phyloP scores from a whole-genome alignment of 2,329 filamentous ascomycete species.

The Pestalotiopsis fici region DNA sequence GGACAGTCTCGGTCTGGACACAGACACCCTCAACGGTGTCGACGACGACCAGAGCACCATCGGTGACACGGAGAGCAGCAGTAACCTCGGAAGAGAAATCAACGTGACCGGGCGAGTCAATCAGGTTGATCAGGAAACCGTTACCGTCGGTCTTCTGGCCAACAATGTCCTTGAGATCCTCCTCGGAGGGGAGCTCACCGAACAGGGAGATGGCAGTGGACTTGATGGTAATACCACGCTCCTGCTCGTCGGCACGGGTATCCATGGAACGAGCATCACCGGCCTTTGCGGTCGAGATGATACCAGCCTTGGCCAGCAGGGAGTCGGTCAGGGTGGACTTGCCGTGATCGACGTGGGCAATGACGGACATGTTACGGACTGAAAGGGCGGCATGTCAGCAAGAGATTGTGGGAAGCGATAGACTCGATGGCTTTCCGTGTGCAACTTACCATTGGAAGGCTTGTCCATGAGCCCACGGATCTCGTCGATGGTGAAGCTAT shows the following conservation, averaged over 20 bases:
- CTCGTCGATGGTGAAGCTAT: conserved; percentile 98
- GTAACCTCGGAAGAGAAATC: conserved; percentile 99
- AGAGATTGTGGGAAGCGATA: conserved; percentile 32
- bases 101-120: conserved; percentile 99
- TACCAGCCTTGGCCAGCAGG: conserved; percentile 98
- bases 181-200: conserved; percentile 75
- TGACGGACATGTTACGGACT: conserved; percentile 97
- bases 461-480: conserved; percentile 69
- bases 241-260: conserved; percentile 96
- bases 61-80: conserved; percentile 98
- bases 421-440: background rate
- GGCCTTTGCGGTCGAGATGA: conserved; percentile 96
- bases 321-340: conserved; percentile 99
- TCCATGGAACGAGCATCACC: conserved; percentile 96
- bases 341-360: conserved; percentile 99
- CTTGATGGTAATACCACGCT: conserved; percentile 99
- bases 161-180: conserved; percentile 94
- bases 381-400: conserved; percentile 66
- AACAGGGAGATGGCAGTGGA: conserved; percentile 99
- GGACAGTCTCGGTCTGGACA: conserved; percentile 99
- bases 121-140: conserved; percentile 99
- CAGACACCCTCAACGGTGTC: conserved; percentile 99
- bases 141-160: conserved; percentile 85
- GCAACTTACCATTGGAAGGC: background rate
- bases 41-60: conserved; percentile 99